Conservation (phyloP, 306 rosid genomes). For the Argentina anserina region DNA sequence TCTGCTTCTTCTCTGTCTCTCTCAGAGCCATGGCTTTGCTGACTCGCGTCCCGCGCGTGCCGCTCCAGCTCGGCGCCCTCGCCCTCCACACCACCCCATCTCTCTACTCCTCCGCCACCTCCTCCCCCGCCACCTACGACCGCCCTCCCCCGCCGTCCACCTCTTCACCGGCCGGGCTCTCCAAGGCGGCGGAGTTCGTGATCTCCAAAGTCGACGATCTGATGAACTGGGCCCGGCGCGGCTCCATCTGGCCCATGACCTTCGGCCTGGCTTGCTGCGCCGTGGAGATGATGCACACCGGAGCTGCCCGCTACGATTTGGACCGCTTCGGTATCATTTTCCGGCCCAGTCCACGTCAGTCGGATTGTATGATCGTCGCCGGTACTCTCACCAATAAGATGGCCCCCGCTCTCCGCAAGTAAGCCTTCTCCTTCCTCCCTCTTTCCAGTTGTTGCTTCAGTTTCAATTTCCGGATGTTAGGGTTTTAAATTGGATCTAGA, state of each 20-base stretch:
- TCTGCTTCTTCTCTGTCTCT: neutral
- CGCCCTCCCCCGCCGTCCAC: constrained; percentile 56
- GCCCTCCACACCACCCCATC: constrained; percentile 67
- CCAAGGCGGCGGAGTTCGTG: constrained; percentile 83
- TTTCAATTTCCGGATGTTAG: neutral
- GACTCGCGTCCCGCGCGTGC: constrained; percentile 51
- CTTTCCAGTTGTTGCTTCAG: neutral
- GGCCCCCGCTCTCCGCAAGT: constrained; percentile 99
- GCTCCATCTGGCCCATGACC: constrained; percentile 97
- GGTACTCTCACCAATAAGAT: constrained; percentile 99
- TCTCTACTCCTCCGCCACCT: constrained; percentile 30
- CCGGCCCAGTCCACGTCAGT: constrained; percentile 97
- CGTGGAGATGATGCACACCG: constrained; percentile 99
- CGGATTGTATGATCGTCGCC: constrained; percentile 94
- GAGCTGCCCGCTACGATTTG: constrained; percentile 90
- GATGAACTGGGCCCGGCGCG: constrained; percentile 94
- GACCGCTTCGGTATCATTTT: constrained; percentile 92
- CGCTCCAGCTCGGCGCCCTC: constrained; percentile 38
- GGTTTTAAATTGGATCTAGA: neutral
- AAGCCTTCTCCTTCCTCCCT: constrained; percentile 1
- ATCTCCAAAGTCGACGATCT: constrained; percentile 92
- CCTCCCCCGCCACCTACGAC: constrained; percentile 50
- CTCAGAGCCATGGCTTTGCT: constrained; percentile 63
- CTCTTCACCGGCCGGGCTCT: constrained; percentile 56
- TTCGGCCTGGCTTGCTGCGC: constrained; percentile 99